These are phyloP conservation scores for Sporisorium iseilematis-ciliati DNA, from an alignment of 1,284 basidiomycete species.

Conservation along the genomic window DNA sequence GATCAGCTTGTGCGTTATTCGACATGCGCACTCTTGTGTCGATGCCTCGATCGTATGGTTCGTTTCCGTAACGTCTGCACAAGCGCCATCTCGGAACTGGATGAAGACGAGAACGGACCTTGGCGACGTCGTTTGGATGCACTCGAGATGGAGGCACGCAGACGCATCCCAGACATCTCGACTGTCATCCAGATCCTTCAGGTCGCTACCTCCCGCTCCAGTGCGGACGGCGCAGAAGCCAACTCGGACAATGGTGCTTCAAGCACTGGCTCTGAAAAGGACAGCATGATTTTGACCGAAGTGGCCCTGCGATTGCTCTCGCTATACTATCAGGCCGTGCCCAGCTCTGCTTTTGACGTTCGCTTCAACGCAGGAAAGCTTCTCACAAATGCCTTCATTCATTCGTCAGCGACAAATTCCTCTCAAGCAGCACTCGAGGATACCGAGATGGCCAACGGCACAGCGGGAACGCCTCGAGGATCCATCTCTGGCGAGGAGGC, in stretches of 20 bases:
- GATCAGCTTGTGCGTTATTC: constrained; percentile 82
- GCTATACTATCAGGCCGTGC: constrained; percentile 84
- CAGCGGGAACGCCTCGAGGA: not conserved
- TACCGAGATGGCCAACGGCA: constrained; percentile 2
- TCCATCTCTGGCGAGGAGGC: not conserved
- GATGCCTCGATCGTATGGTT: constrained; percentile 51
- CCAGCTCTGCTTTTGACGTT: constrained; percentile 80
- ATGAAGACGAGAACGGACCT: constrained; percentile 73
- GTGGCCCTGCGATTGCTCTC: constrained; percentile 82
- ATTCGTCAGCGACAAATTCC: not conserved
- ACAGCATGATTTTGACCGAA: constrained; percentile 79
- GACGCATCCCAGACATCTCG: constrained; percentile 64
- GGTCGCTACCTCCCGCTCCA: constrained; percentile 49
- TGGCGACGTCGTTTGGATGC: constrained; percentile 38
- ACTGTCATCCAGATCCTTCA: constrained; percentile 69
- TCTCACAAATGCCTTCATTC: constrained; percentile 74
- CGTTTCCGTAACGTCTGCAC: constrained; percentile 37
- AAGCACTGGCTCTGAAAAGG: constrained; percentile 9
- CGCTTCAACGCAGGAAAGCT: constrained; percentile 88
- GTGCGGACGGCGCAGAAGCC: constrained; percentile 2
- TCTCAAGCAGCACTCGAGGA: not conserved
- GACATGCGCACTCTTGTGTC: constrained; percentile 77
- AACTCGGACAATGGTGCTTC: constrained; percentile 25
- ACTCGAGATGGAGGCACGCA: constrained; percentile 54
- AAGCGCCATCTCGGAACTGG: constrained; percentile 74